Base-by-base conservation (phyloP, 441 rosid genomes). In the Monsonia emarginata region DNA sequence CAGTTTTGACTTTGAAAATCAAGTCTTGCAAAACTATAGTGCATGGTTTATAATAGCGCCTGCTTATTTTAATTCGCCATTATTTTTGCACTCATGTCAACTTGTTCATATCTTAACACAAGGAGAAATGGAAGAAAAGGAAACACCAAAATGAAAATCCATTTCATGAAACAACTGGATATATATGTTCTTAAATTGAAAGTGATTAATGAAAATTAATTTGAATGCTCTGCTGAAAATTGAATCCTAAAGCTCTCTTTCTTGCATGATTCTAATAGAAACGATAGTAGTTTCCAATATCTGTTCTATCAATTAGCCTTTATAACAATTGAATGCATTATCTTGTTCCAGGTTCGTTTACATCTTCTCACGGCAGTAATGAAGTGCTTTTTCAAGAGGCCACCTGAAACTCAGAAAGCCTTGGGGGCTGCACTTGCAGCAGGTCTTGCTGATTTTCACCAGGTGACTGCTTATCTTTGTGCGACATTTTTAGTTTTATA, bases 301-400 rank as follows among this genome's bases (percentile, higher is more conserved):
- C 10, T 25, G 18, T 25, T n/a, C n/a, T 26, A 26, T 11, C 30
- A 25, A 56, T 56, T 56, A 26, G n/a, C 26, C 32, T 24, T 56
- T 56, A 3, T 25, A 24, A 10, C 11, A 25, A 11, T 67, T 22
- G 72, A 63, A 72, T 63, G 69, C 64, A 59, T 69, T 65, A 44
- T 72, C 54, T 67, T 38, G 10, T 70, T 67, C 80, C 91, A 93
- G 97, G 98, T 93, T 73, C 93, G 93, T 58, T 79, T 90, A 64
- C 98, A 93, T 80, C 98, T 93, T 74, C 86, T 93, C 66, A 88
- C 97, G 57, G 93, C 97, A 42, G 88, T 88, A 11, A 84, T 88
- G 96, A 93, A 93, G 79, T 93, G 98, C 73, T 93, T 88, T 74
- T 90, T 90, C 68, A 88, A 89, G 84, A 88, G 98, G 69, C 83